Conservation (phyloP, 768 basidiomycete genomes). For the Leccinum aurantiacum region DNA sequence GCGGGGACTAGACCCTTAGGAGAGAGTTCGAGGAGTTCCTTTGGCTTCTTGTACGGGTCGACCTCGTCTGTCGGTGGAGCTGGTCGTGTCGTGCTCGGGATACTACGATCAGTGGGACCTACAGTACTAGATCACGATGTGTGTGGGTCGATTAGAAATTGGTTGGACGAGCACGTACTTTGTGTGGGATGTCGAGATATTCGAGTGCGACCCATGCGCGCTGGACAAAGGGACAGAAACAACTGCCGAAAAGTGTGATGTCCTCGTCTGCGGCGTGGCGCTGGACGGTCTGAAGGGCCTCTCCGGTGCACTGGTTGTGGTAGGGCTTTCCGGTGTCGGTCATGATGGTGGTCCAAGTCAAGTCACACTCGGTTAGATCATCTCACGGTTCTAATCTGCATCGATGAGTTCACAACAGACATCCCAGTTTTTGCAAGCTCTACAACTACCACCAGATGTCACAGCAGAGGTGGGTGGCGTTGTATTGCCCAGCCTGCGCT, state of each 20-base stretch:
- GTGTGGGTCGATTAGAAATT: not conserved
- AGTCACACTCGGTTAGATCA: not conserved
- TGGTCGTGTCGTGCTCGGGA: not conserved
- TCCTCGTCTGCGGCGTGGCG: conserved; percentile 47
- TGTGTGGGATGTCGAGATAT: conserved; percentile 67
- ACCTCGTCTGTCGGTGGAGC: conserved; percentile 57
- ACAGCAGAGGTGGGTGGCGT: conserved; percentile 22
- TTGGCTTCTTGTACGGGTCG: conserved; percentile 80
- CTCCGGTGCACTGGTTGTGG: conserved; percentile 43
- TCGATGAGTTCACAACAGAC: conserved; percentile 11
- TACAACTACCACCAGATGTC: conserved; percentile 23
- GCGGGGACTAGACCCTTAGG: conserved; percentile 83
- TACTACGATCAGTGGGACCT: conserved; percentile 10
- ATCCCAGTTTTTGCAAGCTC: conserved; percentile 15
- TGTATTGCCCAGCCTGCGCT: not conserved
- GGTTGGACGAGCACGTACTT: conserved; percentile 40
- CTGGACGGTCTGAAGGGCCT: conserved; percentile 56
- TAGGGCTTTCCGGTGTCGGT: conserved; percentile 42
- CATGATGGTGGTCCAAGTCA: conserved; percentile 9
- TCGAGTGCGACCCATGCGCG: conserved; percentile 78
- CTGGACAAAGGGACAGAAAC: conserved; percentile 84
- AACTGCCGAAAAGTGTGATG: conserved; percentile 68
- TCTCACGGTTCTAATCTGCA: not conserved
- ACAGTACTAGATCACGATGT: conserved; percentile 38
- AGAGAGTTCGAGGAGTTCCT: conserved; percentile 75